A percentile compares a stretch with the other conserved stretches of the same genome.
phyloP scores from a whole-genome alignment of 192 early-diverging fungal genomes.

The Coemansia sp. region DNA sequence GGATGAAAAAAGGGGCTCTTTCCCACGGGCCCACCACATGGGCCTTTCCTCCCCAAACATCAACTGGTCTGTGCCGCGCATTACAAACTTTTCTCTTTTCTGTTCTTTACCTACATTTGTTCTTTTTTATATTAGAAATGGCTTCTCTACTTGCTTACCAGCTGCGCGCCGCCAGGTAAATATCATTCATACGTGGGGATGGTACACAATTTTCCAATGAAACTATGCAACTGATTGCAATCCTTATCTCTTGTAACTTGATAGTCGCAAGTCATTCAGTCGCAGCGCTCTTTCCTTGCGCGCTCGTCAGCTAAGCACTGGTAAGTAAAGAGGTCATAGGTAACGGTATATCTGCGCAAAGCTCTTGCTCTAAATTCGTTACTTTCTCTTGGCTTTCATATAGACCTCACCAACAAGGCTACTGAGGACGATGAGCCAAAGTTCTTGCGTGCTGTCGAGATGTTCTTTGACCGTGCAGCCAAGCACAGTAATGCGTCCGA shows the following conservation, averaged over 20 bases:
- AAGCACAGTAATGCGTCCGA: conserved; percentile 59
- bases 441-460: conserved; percentile 72
- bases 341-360: conserved; percentile 5
- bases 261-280: neutral
- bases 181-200: neutral
- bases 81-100: neutral
- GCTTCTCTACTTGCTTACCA: conserved; percentile 16
- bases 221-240: neutral
- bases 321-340: neutral
- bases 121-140: neutral
- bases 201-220: neutral
- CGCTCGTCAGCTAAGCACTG: conserved; percentile 1
- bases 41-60: neutral
- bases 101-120: neutral
- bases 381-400: neutral
- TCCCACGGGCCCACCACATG: neutral
- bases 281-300: neutral
- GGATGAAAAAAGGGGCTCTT: conserved; percentile 1
- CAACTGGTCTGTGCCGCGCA: neutral
- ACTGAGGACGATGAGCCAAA: conserved; percentile 66
- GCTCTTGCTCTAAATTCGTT: conserved; percentile 15
- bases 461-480: conserved; percentile 73
- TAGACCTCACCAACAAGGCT: conserved; percentile 44
- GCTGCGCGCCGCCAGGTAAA: conserved; percentile 19
- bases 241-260: neutral